Evolutionary conservation across 2,329 filamentous ascomycete species (phyloP), one percentile per base, ranked within the genome.

Genomic region (Alternaria gansuensis): DNA sequence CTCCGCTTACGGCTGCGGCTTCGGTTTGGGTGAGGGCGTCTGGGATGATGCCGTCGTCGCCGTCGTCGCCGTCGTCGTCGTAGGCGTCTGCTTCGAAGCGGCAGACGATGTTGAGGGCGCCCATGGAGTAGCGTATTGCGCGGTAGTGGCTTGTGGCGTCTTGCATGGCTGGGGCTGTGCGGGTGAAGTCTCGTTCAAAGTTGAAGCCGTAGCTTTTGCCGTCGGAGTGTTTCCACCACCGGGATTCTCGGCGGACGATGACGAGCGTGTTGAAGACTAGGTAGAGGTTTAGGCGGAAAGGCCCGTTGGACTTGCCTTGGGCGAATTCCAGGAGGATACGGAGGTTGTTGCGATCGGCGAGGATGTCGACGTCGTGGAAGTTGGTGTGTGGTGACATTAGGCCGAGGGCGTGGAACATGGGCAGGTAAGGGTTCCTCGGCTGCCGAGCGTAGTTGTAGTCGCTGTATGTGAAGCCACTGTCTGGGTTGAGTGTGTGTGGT

Each of bases 1-100:
- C 64, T 34, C 66, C 67, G 17, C 41, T 67, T 24, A 64, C 60
- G 17, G 64, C 55, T 21, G 23, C 34, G 3, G 41, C 54, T 36
- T 68, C 66, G 1, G 43, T 48, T 6, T 51, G 23, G 0, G 60
- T 63, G 4, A 64, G 62, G 7, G 58, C 44, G 34, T 70, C 64
- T 3, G 62, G 43, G 1, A 49, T 45, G 3, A 54, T 51, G 8
- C 60, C 65, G 41, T 68, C 67, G 31, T 69, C 63, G 55, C 70
- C 71, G 3, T 69, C 71, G 41, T 68, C 67, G 31, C 68, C 63
- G 55, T 70, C 71, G 3, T 69, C 71, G 31, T 69, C 63, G 55
- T 71, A 72, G 3, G 70, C 71, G 33, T 75, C 70, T 29, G 68
- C 71, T 55, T 75, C 72, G 51, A 71, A 75, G 21, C 71, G 69